phyloP scores from a whole-genome alignment of 345 rosid species.

The Balakata baccata region DNA sequence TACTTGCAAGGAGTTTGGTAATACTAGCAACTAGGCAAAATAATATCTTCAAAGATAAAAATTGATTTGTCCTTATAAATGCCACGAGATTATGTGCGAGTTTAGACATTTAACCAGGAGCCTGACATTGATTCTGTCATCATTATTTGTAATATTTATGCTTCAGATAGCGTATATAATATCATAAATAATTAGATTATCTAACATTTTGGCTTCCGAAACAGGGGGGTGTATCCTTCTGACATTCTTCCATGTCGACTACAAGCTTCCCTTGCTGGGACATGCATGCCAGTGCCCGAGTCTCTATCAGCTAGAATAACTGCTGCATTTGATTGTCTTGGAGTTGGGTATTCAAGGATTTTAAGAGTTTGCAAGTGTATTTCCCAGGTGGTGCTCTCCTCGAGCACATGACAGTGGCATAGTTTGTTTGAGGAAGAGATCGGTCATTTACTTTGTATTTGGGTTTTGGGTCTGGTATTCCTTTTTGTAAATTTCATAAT shows the following conservation, averaged over 20 bases:
- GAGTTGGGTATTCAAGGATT: slow-evolving; percentile 48
- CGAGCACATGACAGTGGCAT: slow-evolving; percentile 15
- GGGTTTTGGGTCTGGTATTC: neutral
- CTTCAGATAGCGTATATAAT: too few species aligned
- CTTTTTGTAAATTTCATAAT: neutral
- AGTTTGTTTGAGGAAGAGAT: neutral
- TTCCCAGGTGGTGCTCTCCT: slow-evolving; percentile 34
- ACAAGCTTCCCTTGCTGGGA: slow-evolving; percentile 21
- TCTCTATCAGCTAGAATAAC: slow-evolving; percentile 34
- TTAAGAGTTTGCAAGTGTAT: slow-evolving; percentile 49
- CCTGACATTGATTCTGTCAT: neutral
- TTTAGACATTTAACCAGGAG: neutral
- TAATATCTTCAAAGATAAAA: neutral
- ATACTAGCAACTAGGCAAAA: neutral
- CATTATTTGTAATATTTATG: neutral
- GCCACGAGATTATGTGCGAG: neutral
- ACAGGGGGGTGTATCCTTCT: slow-evolving; percentile 65
- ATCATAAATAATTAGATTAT: neutral
- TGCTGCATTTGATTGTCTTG: slow-evolving; percentile 33
- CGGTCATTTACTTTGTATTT: neutral
- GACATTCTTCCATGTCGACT: slow-evolving; percentile 37
- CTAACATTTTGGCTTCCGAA: slow-evolving; percentile 21
- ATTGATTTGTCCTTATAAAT: neutral
- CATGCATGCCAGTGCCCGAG: slow-evolving; percentile 16
- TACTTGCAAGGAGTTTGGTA: neutral